These are phyloP conservation scores for Rhodotorula kratochvilovae DNA, from an alignment of 768 basidiomycete genomes.

Conservation along the genomic window DNA sequence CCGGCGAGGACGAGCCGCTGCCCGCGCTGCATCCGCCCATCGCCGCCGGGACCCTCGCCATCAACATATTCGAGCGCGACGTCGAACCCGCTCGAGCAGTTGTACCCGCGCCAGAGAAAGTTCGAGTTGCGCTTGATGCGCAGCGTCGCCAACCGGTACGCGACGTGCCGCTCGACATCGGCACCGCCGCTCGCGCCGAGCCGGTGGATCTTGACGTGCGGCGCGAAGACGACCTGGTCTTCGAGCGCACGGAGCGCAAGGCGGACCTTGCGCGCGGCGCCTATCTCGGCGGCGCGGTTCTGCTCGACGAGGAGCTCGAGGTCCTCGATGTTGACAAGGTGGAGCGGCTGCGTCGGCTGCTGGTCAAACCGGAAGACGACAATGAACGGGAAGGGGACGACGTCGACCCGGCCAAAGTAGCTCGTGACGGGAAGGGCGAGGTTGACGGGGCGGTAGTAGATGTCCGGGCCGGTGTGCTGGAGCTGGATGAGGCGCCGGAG, in stretches of 20 bases:
- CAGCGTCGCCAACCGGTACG: slow-evolving; percentile 17
- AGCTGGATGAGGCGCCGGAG: slow-evolving; percentile 58
- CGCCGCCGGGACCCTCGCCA: slow-evolving; percentile 6
- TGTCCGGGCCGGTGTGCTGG: slow-evolving; percentile 66
- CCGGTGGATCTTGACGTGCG: slow-evolving; percentile 58
- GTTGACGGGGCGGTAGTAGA: slow-evolving; percentile 55
- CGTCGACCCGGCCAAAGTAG: slow-evolving; percentile 72
- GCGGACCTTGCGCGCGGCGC: slow-evolving; percentile 57
- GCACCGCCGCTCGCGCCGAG: slow-evolving; percentile 56
- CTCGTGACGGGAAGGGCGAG: slow-evolving; percentile 50
- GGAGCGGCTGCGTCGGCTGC: slow-evolving; percentile 5
- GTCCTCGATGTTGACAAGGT: slow-evolving; percentile 53
- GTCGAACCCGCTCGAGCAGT: slow-evolving; percentile 55
- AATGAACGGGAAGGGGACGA: slow-evolving; percentile 72
- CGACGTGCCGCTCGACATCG: slow-evolving; percentile 50
- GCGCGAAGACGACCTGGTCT: slow-evolving; percentile 60
- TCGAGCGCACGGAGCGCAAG: slow-evolving; percentile 64
- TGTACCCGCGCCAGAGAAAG: slow-evolving; percentile 32
- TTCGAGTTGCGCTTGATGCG: slow-evolving; percentile 37
- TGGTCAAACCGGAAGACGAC: slow-evolving; percentile 60
- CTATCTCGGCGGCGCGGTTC: slow-evolving; percentile 57
- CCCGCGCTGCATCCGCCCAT: slow-evolving; percentile 37
- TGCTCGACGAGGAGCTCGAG: slow-evolving; percentile 61
- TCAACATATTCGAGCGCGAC: slow-evolving; percentile 57
- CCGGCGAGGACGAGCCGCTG: slow-evolving; percentile 55